Conservation (phyloP, 2,329 filamentous ascomycete genomes). For the Neospermospora avenae region DNA sequence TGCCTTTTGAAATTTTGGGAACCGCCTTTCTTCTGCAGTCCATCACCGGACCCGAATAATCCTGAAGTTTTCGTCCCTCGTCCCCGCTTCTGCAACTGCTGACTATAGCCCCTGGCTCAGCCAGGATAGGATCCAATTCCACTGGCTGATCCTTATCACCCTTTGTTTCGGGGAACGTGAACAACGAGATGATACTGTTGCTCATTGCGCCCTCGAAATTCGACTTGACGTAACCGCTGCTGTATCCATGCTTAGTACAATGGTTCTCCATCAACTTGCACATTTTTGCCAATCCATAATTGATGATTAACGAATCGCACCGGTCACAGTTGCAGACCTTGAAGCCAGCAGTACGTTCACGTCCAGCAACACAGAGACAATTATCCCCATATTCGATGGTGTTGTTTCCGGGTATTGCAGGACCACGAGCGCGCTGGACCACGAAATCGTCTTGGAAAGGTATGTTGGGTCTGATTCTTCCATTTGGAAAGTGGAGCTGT, state of each 20-base stretch:
- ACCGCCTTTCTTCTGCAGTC: not conserved
- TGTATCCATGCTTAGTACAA: not conserved
- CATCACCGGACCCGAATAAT: not conserved
- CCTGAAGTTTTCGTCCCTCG: not conserved
- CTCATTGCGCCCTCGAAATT: not conserved
- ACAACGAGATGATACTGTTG: slow-evolving; percentile 1
- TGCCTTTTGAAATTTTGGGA: not conserved
- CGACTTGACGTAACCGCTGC: not conserved
- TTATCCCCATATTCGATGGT: not conserved
- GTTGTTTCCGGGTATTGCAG: not conserved
- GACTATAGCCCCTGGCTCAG: not conserved
- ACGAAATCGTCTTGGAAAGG: slow-evolving; percentile 1
- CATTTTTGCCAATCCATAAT: not conserved
- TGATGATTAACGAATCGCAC: not conserved
- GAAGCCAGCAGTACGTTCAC: not conserved
- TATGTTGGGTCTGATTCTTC: not conserved
- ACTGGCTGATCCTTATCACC: not conserved
- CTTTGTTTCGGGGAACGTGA: not conserved
- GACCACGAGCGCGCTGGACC: not conserved
- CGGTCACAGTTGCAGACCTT: not conserved
- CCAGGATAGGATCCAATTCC: not conserved
- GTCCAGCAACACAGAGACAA: not conserved
- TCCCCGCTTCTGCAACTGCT: not conserved
- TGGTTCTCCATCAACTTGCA: not conserved
- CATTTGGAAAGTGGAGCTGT: not conserved